Conservation (phyloP, 2,329 filamentous ascomycete species). For the Colletotrichum orchidophilum region DNA sequence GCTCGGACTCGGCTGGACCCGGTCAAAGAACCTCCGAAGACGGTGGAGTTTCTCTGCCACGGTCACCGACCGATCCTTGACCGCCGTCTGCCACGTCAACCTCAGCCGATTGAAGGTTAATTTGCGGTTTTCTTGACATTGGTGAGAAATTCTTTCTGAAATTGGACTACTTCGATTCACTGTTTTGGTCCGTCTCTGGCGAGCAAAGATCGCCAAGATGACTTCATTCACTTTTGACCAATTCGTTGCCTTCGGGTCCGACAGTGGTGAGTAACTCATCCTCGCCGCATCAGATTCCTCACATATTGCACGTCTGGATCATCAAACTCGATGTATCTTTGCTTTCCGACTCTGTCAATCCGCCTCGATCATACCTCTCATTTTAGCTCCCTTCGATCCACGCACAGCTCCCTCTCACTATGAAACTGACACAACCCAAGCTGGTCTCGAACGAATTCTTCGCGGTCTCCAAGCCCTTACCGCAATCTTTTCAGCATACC, state of each 20-base stretch:
- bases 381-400: no score
- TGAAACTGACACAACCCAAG: constrained; percentile 44
- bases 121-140: neutral
- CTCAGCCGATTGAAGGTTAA: neutral
- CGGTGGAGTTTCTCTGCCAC: constrained; percentile 9
- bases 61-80: neutral
- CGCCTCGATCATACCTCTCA: neutral
- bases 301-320: neutral
- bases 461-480: constrained; percentile 64
- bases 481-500: constrained; percentile 57
- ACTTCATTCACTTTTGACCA: constrained; percentile 41
- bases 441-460: constrained; percentile 69
- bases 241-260: constrained; percentile 56
- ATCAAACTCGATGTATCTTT: neutral
- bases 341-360: no score
- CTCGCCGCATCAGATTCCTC: no score
- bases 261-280: constrained; percentile 50
- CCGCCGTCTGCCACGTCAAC: neutral
- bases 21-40: constrained; percentile 18
- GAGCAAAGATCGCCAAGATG: neutral
- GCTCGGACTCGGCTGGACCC: constrained; percentile 4
- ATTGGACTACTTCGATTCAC: neutral
- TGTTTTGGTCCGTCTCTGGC: neutral
- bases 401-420: neutral
- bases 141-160: neutral